Conservation (phyloP, 768 basidiomycete species). For the Tephrocybe sp. region DNA sequence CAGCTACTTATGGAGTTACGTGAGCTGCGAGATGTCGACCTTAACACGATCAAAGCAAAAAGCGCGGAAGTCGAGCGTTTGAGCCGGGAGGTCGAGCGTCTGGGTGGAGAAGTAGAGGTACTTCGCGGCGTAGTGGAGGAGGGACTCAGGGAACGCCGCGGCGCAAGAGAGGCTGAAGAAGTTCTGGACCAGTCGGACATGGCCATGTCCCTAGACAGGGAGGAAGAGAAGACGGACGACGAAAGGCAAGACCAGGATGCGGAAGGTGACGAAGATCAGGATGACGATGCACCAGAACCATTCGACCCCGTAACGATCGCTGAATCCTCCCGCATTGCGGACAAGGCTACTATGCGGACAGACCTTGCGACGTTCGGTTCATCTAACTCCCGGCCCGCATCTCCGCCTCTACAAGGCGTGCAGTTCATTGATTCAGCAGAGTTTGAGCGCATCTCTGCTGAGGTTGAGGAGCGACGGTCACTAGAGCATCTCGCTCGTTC, state of each 20-base stretch:
- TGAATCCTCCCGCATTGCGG: constrained; percentile 31
- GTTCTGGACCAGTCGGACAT: constrained; percentile 30
- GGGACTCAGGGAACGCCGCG: constrained; percentile 72
- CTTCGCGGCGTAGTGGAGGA: constrained; percentile 87
- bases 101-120: constrained; percentile 84
- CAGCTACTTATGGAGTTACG: constrained; percentile 67
- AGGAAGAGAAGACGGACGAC: constrained; percentile 20
- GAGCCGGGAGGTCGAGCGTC: constrained; percentile 73
- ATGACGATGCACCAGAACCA: constrained; percentile 32
- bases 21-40: constrained; percentile 61
- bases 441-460: constrained; percentile 59
- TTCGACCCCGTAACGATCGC: constrained; percentile 34
- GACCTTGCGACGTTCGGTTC: constrained; percentile 56
- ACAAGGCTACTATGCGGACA: constrained; percentile 54
- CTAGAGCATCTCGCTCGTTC: constrained; percentile 2
- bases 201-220: constrained; percentile 34
- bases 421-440: constrained; percentile 59
- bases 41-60: constrained; percentile 55
- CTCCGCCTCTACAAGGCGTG: constrained; percentile 5
- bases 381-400: constrained; percentile 18
- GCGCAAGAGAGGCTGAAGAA: constrained; percentile 43
- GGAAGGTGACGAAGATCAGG: constrained; percentile 26
- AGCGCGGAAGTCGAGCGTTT: constrained; percentile 66
- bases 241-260: constrained; percentile 22
- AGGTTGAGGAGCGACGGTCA: constrained; percentile 40